phyloP scores from a whole-genome alignment of 352 stramenopile species.

The Pythium oligandrum region DNA sequence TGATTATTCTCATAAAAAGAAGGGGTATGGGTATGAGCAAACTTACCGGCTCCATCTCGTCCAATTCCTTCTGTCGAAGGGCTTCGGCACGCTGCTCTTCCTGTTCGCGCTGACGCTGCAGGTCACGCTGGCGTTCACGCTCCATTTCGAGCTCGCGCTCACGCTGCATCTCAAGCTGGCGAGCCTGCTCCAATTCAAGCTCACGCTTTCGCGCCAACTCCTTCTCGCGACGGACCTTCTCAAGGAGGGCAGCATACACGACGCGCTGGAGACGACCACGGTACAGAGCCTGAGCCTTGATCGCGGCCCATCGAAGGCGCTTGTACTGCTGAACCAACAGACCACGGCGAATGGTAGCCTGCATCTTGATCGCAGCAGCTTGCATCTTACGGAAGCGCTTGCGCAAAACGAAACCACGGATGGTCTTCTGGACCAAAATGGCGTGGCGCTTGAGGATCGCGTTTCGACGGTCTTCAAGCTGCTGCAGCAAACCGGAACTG shows the following conservation, averaged over 20 bases:
- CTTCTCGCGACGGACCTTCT: slow-evolving; percentile 35
- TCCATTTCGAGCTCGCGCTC: slow-evolving; percentile 6
- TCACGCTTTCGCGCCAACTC: slow-evolving; percentile 25
- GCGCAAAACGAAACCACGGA: slow-evolving; percentile 54
- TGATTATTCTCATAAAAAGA: slow-evolving; percentile 8
- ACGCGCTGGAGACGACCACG: slow-evolving; percentile 64
- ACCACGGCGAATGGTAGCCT: slow-evolving; percentile 38
- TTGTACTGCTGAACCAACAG: slow-evolving; percentile 38
- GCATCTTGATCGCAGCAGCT: slow-evolving; percentile 40
- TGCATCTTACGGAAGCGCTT: slow-evolving; percentile 48
- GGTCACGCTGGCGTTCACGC: slow-evolving; percentile 22
- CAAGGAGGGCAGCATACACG: slow-evolving; percentile 40
- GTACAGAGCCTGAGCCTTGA: slow-evolving; percentile 48
- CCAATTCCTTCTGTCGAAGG: slow-evolving; percentile 22
- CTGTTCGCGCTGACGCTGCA: slow-evolving; percentile 20
- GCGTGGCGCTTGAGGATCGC: slow-evolving; percentile 68
- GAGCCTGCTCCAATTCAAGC: slow-evolving; percentile 12
- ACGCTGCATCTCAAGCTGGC: slow-evolving; percentile 10
- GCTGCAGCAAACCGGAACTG: slow-evolving; percentile 87
- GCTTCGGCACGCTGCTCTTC: slow-evolving; percentile 2
- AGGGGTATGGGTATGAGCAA: not conserved
- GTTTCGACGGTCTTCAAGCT: slow-evolving; percentile 85
- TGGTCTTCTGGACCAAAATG: slow-evolving; percentile 72
- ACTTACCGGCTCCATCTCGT: slow-evolving; percentile 52
- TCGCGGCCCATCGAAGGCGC: slow-evolving; percentile 33